Evolutionary conservation across 305 asterid species (phyloP).

Genomic region (Withania somnifera): DNA sequence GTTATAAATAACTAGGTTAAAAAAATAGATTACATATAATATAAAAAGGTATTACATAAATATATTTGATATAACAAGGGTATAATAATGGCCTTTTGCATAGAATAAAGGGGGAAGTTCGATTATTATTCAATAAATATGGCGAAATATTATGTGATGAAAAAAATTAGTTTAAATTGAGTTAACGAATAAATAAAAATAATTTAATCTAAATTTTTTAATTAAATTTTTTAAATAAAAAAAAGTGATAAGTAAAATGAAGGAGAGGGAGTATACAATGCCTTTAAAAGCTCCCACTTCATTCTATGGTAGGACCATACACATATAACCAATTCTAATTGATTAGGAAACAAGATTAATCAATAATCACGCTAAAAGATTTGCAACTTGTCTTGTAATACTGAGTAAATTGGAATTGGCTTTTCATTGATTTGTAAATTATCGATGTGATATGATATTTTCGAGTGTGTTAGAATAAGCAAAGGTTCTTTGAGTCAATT

Average conservation of each 20-base stretch:
- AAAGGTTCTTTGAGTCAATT: background rate
- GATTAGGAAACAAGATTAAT: background rate
- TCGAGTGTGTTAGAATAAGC: background rate
- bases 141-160: too few species aligned
- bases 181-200: too few species aligned
- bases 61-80: too few species aligned
- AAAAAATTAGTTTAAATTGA: too few species aligned
- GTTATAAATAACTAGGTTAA: too few species aligned
- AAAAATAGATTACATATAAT: too few species aligned
- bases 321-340: background rate
- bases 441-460: background rate
- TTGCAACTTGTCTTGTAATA: background rate
- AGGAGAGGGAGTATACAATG: accelerated
- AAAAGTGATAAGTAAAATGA: background rate
- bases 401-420: background rate
- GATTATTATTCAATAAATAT: too few species aligned
- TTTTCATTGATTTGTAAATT: background rate
- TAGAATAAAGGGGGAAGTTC: too few species aligned
- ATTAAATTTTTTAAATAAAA: too few species aligned
- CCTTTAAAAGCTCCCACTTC: background rate
- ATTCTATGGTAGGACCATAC: background rate
- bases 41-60: too few species aligned
- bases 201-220: too few species aligned
- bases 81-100: too few species aligned
- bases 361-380: background rate